These are phyloP conservation scores for Prunella vulgaris DNA, from an alignment of 257 asterid species.

Conservation along the genomic window DNA sequence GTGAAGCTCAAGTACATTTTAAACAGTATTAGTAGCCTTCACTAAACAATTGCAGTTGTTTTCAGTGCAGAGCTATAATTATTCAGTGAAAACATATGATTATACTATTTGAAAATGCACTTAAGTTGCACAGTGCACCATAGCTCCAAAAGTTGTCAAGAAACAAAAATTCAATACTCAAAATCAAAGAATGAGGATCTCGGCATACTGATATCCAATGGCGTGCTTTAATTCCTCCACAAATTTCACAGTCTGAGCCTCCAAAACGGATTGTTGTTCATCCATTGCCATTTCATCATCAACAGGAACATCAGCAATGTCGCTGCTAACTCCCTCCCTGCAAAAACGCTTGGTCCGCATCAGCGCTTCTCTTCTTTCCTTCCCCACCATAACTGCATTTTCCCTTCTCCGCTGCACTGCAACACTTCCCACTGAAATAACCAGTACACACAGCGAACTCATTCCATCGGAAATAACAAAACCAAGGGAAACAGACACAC, in stretches of 20 bases:
- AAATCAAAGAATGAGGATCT: not conserved
- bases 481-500: too few relatives aligned
- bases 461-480: conserved; percentile 4
- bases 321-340: conserved; percentile 60
- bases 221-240: conserved; percentile 68
- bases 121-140: not conserved
- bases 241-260: conserved; percentile 62
- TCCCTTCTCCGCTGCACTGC: conserved; percentile 87
- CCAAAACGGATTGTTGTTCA: conserved; percentile 66
- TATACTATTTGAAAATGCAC: too few relatives aligned
- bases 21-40: too few relatives aligned
- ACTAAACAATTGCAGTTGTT: too few relatives aligned
- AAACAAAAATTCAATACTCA: conserved; percentile 7
- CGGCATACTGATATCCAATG: conserved; percentile 61
- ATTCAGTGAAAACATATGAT: too few relatives aligned
- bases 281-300: conserved; percentile 67
- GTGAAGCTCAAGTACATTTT: too few relatives aligned
- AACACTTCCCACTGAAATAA: conserved; percentile 60
- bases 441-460: conserved; percentile 12
- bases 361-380: conserved; percentile 89
- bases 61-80: too few relatives aligned
- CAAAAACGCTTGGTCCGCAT: conserved; percentile 88
- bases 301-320: conserved; percentile 28
- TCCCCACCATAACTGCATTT: conserved; percentile 66
- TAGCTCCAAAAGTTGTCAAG: not conserved